Evolutionary conservation across 1,139 yeast genomes (phyloP).

Genomic region (Candida sp.): DNA sequence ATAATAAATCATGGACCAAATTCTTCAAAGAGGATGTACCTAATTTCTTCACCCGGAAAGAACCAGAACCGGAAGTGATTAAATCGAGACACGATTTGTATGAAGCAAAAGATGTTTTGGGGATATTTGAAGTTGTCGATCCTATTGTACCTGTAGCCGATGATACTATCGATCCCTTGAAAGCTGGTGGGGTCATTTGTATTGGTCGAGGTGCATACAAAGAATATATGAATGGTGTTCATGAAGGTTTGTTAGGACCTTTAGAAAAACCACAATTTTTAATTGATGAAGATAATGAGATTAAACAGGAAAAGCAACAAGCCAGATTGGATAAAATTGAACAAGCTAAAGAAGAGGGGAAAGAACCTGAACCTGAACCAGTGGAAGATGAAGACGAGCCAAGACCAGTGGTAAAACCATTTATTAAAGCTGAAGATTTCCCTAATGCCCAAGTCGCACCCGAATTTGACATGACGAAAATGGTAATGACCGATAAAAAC

Average conservation of each 20-base stretch:
- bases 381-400: constrained; percentile 17
- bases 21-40: constrained; percentile 11
- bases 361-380: constrained; percentile 9
- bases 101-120: constrained; percentile 54
- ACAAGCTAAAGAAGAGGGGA: constrained; percentile 51
- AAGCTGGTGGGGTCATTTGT: constrained; percentile 87
- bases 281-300: constrained; percentile 26
- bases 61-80: constrained; percentile 17
- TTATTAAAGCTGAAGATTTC: constrained; percentile 56
- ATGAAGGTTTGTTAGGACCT: constrained; percentile 95
- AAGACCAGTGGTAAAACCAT: constrained; percentile 60
- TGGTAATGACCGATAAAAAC: constrained; percentile 25
- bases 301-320: constrained; percentile 14
- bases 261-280: constrained; percentile 56
- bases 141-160: constrained; percentile 41
- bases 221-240: constrained; percentile 86
- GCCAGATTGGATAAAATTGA: constrained; percentile 7
- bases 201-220: constrained; percentile 95
- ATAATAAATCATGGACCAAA: constrained; percentile 14
- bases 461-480: constrained; percentile 41
- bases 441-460: constrained; percentile 53
- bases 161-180: constrained; percentile 39
- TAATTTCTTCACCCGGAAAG: constrained; percentile 8
- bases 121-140: constrained; percentile 44
- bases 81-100: constrained; percentile 40